phyloP scores from a whole-genome alignment of 148 eudicot genomes.

The Camellia japonica region DNA sequence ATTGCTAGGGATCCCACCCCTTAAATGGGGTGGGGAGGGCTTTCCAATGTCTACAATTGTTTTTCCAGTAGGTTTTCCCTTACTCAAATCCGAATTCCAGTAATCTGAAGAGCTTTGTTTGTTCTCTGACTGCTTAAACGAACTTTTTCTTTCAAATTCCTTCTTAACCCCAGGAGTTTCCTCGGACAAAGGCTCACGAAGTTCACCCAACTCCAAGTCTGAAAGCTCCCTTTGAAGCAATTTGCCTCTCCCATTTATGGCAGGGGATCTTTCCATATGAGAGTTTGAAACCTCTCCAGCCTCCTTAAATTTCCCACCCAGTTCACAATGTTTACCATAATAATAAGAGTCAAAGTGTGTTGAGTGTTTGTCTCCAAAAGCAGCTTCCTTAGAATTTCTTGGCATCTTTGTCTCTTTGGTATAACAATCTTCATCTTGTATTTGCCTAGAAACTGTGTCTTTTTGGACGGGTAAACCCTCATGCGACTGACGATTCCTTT shows the following conservation, averaged over 20 bases:
- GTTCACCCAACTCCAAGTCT: constrained; percentile 91
- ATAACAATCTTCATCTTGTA: constrained; percentile 41
- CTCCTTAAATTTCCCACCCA: constrained; percentile 33
- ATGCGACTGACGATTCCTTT: constrained; percentile 32
- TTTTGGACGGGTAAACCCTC: constrained; percentile 34
- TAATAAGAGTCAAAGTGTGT: constrained; percentile 22
- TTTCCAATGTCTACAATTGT: constrained; percentile 33
- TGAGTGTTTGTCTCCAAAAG: constrained; percentile 33
- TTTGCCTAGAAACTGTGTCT: constrained; percentile 35
- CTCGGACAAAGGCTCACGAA: constrained; percentile 68
- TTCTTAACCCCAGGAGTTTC: constrained; percentile 44
- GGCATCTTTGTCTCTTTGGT: constrained; percentile 40
- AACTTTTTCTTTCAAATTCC: constrained; percentile 56
- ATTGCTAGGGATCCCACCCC: constrained; percentile 28
- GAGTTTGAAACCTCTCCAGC: constrained; percentile 33
- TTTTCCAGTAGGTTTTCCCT: constrained; percentile 47
- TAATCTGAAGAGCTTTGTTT: constrained; percentile 44
- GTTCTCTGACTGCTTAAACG: constrained; percentile 59
- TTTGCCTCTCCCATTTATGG: constrained; percentile 34
- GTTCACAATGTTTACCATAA: constrained; percentile 39
- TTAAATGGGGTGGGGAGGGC: constrained; percentile 36
- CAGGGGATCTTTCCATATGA: constrained; percentile 35
- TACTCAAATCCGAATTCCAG: constrained; percentile 46
- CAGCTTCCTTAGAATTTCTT: constrained; percentile 37
- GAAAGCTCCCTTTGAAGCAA: constrained; percentile 71